Evolutionary conservation across 371 early-diverging fungal species (phyloP).

Genomic region (Fennellomyces sp.): DNA sequence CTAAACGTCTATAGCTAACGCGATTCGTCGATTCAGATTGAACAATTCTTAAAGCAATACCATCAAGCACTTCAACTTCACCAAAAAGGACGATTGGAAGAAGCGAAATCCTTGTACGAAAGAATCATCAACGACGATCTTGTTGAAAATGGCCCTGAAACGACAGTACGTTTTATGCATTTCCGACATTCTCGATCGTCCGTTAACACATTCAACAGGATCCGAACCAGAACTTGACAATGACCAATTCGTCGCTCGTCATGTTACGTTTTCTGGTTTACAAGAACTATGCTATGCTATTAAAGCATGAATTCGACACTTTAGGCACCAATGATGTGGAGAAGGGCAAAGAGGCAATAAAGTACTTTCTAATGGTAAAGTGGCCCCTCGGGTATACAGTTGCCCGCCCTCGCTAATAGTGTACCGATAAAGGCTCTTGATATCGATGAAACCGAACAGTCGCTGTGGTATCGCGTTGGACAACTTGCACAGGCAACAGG

Average conservation of each 20-base stretch:
- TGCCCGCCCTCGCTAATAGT: too few species aligned
- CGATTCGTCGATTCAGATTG: slow-evolving; percentile 35
- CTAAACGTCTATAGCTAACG: not conserved
- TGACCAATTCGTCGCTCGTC: slow-evolving; percentile 31
- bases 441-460: slow-evolving; percentile 57
- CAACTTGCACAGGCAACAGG: slow-evolving; percentile 36
- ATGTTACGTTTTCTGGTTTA: slow-evolving; percentile 58
- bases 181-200: not conserved
- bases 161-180: not conserved
- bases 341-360: slow-evolving; percentile 40
- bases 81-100: slow-evolving; percentile 42
- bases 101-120: slow-evolving; percentile 47
- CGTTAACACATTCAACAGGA: not conserved
- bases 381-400: too few species aligned
- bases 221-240: slow-evolving; percentile 4
- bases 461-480: slow-evolving; percentile 62
- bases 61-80: slow-evolving; percentile 52
- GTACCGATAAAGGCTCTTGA: slow-evolving; percentile 63
- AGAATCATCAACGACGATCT: slow-evolving; percentile 47
- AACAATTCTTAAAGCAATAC: slow-evolving; percentile 50
- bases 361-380: slow-evolving; percentile 56
- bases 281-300: slow-evolving; percentile 62
- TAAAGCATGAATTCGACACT: slow-evolving; percentile 43
- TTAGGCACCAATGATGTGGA: slow-evolving; percentile 15
- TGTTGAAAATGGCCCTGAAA: slow-evolving; percentile 23